These are phyloP conservation scores for Plasmodium reichenowi DNA, from an alignment of 169 alveolate species.

Conservation along the genomic window DNA sequence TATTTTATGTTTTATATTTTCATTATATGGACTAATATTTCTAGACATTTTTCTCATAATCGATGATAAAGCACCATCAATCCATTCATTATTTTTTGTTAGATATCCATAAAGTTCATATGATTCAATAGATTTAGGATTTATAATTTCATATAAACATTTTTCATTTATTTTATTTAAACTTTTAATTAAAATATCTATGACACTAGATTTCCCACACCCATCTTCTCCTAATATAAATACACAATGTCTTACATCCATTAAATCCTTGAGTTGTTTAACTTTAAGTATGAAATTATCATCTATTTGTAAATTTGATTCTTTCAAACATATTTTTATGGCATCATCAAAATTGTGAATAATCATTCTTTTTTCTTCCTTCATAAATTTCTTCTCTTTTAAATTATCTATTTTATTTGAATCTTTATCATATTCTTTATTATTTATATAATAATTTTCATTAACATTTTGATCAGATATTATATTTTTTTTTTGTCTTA, in stretches of 20 bases:
- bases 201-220: slow-evolving; percentile 95
- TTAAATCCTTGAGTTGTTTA: slow-evolving; percentile 90
- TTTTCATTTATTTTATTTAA: slow-evolving; percentile 89
- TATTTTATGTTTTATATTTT: slow-evolving; percentile 92
- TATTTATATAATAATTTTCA: background rate
- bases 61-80: slow-evolving; percentile 96
- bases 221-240: slow-evolving; percentile 97
- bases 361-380: background rate
- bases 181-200: slow-evolving; percentile 92
- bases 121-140: slow-evolving; percentile 97
- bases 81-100: slow-evolving; percentile 97
- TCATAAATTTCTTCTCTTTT: background rate
- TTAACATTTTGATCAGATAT: background rate
- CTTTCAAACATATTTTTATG: slow-evolving; percentile 36
- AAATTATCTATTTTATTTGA: background rate
- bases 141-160: slow-evolving; percentile 92
- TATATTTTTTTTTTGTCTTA: background rate
- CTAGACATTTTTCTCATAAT: slow-evolving; percentile 95
- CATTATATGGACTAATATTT: slow-evolving; percentile 91
- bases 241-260: slow-evolving; percentile 96
- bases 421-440: background rate
- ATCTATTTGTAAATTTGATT: slow-evolving; percentile 64
- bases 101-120: slow-evolving; percentile 95
- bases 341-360: slow-evolving; percentile 51
- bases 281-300: slow-evolving; percentile 86